Percentiles rank a stretch among this genome's conserved stretches.
These are phyloP conservation scores for Diaporthe helianthi DNA, from an alignment of 2,329 filamentous ascomycete species.

Conservation along the genomic window DNA sequence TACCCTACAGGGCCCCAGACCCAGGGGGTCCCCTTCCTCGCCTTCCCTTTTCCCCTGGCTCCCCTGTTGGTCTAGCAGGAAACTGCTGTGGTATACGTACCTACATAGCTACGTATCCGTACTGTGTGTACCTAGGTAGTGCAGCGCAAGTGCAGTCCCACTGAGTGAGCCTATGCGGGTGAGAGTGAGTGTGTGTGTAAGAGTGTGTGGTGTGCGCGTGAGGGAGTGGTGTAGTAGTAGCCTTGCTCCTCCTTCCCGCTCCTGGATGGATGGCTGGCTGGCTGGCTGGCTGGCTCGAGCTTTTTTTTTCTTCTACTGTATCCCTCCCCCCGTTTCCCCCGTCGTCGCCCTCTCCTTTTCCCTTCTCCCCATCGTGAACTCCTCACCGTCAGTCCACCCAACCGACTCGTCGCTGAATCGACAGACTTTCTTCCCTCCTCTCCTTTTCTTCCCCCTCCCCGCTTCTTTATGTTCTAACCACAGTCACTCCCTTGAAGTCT, in stretches of 20 bases:
- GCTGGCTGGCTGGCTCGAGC: conserved; percentile 25
- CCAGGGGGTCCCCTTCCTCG: conserved; percentile 16
- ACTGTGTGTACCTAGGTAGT: too few relatives aligned
- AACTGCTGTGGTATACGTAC: not conserved
- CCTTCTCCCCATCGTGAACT: conserved; percentile 37
- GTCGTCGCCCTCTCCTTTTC: conserved; percentile 34
- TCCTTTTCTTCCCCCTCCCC: conserved; percentile 49
- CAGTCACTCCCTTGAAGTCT: conserved; percentile 59
- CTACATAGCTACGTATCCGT: too few relatives aligned
- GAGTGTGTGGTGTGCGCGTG: not conserved
- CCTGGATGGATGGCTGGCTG: conserved; percentile 17
- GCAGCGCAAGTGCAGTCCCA: not conserved
- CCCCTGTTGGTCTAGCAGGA: not conserved
- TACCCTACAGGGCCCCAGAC: not conserved
- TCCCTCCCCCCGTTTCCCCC: conserved; percentile 20
- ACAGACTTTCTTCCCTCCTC: conserved; percentile 38
- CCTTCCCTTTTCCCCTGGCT: conserved; percentile 13
- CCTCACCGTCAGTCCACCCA: conserved; percentile 35
- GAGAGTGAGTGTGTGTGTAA: not conserved
- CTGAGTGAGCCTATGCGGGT: not conserved
- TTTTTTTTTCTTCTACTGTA: conserved; percentile 24
- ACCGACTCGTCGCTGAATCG: conserved; percentile 38
- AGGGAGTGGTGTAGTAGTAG: too few relatives aligned
- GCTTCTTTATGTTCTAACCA: conserved; percentile 46
- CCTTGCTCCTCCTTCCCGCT: conserved; percentile 20